Evolutionary conservation across 2,329 filamentous ascomycete species (phyloP).

Genomic region (Emmonsia crescens): DNA sequence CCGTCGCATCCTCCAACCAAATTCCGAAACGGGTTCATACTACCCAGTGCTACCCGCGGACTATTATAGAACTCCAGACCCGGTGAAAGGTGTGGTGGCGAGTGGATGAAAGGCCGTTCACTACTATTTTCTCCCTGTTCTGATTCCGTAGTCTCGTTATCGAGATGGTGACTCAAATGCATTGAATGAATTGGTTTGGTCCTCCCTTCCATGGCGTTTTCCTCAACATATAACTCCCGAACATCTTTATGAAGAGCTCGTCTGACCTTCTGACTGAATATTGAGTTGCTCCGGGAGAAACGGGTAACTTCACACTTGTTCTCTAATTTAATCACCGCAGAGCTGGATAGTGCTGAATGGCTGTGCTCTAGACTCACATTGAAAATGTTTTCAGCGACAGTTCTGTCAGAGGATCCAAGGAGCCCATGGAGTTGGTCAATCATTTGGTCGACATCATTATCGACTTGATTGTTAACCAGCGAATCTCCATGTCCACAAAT

Average conservation of each 20-base stretch:
- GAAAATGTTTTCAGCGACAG: conserved; percentile 16
- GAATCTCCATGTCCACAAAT: not conserved
- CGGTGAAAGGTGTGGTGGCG: not conserved
- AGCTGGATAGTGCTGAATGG: conserved; percentile 22
- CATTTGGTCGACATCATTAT: conserved; percentile 16
- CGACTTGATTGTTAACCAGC: conserved; percentile 3
- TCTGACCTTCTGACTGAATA: not conserved
- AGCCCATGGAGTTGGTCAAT: conserved; percentile 23
- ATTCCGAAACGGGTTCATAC: conserved; percentile 7
- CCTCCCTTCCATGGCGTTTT: not conserved
- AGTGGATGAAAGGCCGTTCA: not conserved
- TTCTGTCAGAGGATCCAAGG: conserved; percentile 13
- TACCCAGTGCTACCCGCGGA: not conserved
- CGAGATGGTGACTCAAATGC: not conserved
- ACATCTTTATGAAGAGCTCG: not conserved
- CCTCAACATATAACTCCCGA: not conserved
- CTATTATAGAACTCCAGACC: not conserved
- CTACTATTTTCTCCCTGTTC: not conserved
- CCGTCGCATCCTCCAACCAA: not conserved
- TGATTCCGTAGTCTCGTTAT: not conserved
- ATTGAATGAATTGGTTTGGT: not conserved
- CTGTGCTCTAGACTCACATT: conserved; percentile 21
- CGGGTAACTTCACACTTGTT: conserved; percentile 17
- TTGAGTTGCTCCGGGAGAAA: not conserved
- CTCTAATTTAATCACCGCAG: conserved; percentile 16